Base-by-base conservation (phyloP, 164 flowering plant species). In the Annona squamosa region DNA sequence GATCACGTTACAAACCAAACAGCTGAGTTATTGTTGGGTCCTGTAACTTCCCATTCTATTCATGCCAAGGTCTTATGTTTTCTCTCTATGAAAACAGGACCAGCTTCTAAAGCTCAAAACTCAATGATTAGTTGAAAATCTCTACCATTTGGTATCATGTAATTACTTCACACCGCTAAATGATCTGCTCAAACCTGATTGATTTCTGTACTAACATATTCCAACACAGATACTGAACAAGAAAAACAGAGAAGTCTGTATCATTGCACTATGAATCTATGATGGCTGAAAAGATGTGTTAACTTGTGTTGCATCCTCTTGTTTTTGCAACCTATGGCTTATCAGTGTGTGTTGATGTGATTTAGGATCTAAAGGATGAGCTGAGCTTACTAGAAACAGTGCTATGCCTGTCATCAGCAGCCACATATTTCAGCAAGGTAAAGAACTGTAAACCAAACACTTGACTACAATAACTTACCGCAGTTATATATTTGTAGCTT, bases 381-480 rank as follows among this genome's bases (percentile, higher is more conserved):
- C 67, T 61, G 65, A 75, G 71, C 76, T 65, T 90, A 17, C 79
- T 76, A 71, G 84, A 80, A 12, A 72, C 88, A 7, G 73, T 90
- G 9, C 77, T 83, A 44, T 90, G 94, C 85, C 77, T 93, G 13
- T 74, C 74, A 67, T 73, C 78, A 63, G 93, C 97, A 37, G 77
- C 80, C 4, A 65, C 68, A 17, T 91, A 91, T 75, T 93, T 88
- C 79, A 80, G 82, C 72, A 71, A 86, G 88, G 96, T 90, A 67
- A 78, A 73, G 75, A 73, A 64, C 12, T 46, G 43, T 41, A 46
- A 63, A 16, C 37, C 18, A 12, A 4, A 2, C 26, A 2, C 37
- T 26, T 26, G 37, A 26, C 37, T 6, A 62, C 68, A 42, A 48
- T 65, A 1, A 52, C 56, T 44, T 26, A 48, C 6, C 18, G 43